Conservation (phyloP, 805 yeast species). For the Diddensiella transvaalensis region DNA sequence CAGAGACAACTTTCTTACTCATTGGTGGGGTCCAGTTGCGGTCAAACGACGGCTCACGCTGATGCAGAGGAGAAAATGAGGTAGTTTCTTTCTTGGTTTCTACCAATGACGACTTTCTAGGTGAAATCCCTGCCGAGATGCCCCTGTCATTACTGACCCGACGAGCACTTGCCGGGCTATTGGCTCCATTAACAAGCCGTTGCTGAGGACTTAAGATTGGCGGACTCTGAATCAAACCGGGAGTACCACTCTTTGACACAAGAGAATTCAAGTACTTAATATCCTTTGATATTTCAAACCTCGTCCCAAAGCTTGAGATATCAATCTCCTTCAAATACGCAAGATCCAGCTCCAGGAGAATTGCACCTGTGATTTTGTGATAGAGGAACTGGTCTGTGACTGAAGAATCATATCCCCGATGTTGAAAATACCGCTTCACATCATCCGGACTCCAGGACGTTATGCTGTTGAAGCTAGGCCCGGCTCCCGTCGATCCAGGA, state of each 20-base stretch:
- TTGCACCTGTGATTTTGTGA: constrained; percentile 87
- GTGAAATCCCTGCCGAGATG: not conserved
- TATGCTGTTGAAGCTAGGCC: constrained; percentile 24
- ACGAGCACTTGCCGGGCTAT: not conserved
- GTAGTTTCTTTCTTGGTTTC: constrained; percentile 2
- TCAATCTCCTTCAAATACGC: constrained; percentile 87
- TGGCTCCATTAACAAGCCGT: not conserved
- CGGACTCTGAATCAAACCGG: not conserved
- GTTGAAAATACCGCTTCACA: constrained; percentile 72
- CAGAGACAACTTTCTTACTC: not conserved
- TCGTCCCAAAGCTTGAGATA: constrained; percentile 87
- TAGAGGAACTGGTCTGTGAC: constrained; percentile 77
- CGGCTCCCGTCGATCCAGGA: not conserved
- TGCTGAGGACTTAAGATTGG: not conserved
- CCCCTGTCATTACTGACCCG: not conserved
- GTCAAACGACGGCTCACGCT: constrained; percentile 22
- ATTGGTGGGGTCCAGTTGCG: constrained; percentile 18
- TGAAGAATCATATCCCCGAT: constrained; percentile 66
- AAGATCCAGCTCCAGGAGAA: constrained; percentile 79
- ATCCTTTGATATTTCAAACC: constrained; percentile 88
- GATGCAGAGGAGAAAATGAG: constrained; percentile 9
- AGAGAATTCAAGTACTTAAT: constrained; percentile 55
- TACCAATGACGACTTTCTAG: constrained; percentile 1
- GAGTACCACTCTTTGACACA: constrained; percentile 2
- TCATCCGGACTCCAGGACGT: constrained; percentile 78